Evolutionary conservation across 164 flowering plant species (phyloP), one percentile per base, ranked within the genome.

Genomic region (Amborella trichopoda): DNA sequence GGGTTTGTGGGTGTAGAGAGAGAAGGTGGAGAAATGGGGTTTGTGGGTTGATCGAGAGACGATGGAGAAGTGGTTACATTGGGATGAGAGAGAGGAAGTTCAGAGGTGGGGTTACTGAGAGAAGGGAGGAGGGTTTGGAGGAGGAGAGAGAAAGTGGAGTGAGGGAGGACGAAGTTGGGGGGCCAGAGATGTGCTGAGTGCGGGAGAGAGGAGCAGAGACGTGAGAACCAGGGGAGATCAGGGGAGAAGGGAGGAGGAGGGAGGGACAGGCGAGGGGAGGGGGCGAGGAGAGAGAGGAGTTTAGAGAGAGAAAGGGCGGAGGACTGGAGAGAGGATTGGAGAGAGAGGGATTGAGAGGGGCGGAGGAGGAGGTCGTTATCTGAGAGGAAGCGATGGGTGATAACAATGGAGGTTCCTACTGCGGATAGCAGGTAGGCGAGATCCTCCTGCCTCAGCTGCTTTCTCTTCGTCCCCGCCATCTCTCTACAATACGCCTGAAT

Each of bases 341-440:
- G 66, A 56, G 74, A 6, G 33, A 67, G 73, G 65, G 81, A 47
- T 61, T 78, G 88, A 50, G 80, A 63, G 3, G 85, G 85, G 49
- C 43, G 75, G 59, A 78, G 94, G 48, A 26, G 56, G 56, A 68
- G 71, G 51, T 76, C 81, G 71, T 76, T 62, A 47, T 53, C 61
- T 49, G 60, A 24, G 61, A 80, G 71, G 75, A 83, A 83, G 32
- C 66, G 42, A 54, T 52, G 56, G 48, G 69, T 54, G 53, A 67
- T 49, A 45, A 75, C 25, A 27, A 64, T 55, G 63, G 75, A 66
- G 57, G 74, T 36, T 54, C 59, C 23, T 48, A 67, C 39, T 32
- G 55, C 42, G 27, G 71, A 13, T 41, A 65, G 16, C 28, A 70
- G 65, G 1, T 54, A 28, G 9, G 51, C 4, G 28, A 64, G 58